Evolutionary conservation across 2,329 filamentous ascomycete genomes (phyloP).

Genomic region (Trichoderma atroviride): DNA sequence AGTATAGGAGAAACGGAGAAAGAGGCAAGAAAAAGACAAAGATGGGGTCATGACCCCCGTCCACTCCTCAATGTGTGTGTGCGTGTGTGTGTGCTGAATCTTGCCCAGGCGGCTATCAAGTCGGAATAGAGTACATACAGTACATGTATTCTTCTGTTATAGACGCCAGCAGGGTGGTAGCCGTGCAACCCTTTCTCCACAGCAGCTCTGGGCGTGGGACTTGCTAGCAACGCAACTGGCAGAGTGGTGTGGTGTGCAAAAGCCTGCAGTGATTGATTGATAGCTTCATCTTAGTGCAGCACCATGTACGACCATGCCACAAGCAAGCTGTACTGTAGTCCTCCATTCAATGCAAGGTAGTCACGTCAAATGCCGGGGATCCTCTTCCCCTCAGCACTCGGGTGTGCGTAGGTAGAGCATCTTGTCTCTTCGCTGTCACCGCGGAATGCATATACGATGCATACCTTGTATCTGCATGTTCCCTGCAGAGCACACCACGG

Average conservation of each 20-base stretch:
- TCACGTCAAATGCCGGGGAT: not conserved
- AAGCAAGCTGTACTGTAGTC: not conserved
- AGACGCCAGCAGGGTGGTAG: not conserved
- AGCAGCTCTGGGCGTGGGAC: not conserved
- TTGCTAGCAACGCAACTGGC: slow-evolving; percentile 2
- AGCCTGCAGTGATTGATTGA: not conserved
- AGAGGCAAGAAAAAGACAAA: not conserved
- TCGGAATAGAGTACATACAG: slow-evolving; percentile 3
- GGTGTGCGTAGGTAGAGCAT: no score
- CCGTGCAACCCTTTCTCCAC: not conserved
- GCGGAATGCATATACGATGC: not conserved
- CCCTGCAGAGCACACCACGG: not conserved
- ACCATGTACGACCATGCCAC: not conserved
- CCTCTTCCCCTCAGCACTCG: not conserved
- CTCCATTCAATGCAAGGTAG: not conserved
- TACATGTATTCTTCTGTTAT: not conserved
- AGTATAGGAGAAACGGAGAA: not conserved
- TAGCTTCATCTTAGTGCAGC: not conserved
- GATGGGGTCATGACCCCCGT: not conserved
- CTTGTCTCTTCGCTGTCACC: not conserved
- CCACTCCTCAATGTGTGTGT: not conserved
- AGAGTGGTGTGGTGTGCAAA: not conserved
- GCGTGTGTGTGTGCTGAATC: slow-evolving; percentile 1
- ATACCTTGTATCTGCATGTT: not conserved
- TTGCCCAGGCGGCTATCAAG: slow-evolving; percentile 14